phyloP scores from a whole-genome alignment of 2,329 filamentous ascomycete genomes.

The Herpotrichia juniperi region DNA sequence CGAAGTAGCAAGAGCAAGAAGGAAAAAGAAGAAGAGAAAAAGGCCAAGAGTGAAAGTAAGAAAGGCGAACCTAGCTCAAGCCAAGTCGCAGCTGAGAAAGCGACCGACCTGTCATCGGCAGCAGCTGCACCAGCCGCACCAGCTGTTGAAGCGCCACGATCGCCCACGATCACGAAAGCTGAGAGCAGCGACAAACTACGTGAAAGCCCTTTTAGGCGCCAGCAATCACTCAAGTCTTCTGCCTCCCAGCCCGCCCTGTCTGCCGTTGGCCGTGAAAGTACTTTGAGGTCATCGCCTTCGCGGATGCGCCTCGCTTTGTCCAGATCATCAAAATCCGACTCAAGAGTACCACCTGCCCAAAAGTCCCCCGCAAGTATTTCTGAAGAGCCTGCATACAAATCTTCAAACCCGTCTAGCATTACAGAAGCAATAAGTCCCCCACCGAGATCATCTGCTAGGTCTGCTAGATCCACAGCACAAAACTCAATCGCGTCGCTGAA shows the following conservation, averaged over 20 bases:
- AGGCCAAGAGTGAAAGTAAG: conserved; percentile 15
- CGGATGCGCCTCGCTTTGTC: conserved; percentile 34
- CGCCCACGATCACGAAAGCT: conserved; percentile 27
- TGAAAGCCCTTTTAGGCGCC: conserved; percentile 24
- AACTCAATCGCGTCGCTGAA: neutral
- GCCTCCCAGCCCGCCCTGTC: conserved; percentile 34
- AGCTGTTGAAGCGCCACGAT: conserved; percentile 10
- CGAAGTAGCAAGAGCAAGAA: conserved; percentile 34
- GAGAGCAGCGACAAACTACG: conserved; percentile 35
- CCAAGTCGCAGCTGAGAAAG: conserved; percentile 13
- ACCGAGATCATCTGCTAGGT: conserved; percentile 10
- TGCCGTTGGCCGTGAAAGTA: conserved; percentile 18
- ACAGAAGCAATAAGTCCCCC: neutral
- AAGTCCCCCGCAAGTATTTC: conserved; percentile 11
- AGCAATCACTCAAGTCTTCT: conserved; percentile 34
- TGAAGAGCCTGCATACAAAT: conserved; percentile 1
- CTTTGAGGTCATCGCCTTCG: conserved; percentile 29
- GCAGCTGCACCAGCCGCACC: conserved; percentile 4
- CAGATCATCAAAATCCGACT: conserved; percentile 32
- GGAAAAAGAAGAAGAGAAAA: conserved; percentile 21
- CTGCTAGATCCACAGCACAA: neutral
- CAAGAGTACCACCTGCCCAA: conserved; percentile 17
- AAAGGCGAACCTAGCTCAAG: conserved; percentile 15
- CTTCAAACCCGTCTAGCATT: neutral
- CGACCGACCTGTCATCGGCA: conserved; percentile 13